phyloP scores from a whole-genome alignment of 768 basidiomycete genomes.

The Boletellus emodensis region DNA sequence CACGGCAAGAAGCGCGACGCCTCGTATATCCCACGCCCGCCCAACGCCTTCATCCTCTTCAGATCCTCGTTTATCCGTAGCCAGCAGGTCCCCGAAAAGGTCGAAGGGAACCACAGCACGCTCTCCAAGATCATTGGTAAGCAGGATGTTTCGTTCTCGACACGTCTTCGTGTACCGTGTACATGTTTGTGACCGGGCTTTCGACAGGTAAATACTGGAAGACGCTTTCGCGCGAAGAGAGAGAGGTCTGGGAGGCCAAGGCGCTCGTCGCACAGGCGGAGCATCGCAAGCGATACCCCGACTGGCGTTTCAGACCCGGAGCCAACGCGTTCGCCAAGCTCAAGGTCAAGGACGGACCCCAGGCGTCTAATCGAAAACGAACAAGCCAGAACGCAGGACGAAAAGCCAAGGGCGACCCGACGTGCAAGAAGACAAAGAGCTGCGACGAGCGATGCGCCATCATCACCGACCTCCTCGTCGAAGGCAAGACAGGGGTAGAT shows the following conservation, averaged over 20 bases:
- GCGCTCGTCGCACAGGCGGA: conserved; percentile 68
- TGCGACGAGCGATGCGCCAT: conserved; percentile 58
- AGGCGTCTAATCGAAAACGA: conserved; percentile 27
- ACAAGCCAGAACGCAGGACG: conserved; percentile 25
- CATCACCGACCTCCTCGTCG: conserved; percentile 62
- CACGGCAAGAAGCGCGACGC: conserved; percentile 66
- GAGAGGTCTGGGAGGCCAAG: conserved; percentile 73
- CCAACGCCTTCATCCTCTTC: conserved; percentile 85
- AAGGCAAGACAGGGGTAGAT: conserved; percentile 62
- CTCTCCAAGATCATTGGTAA: conserved; percentile 79
- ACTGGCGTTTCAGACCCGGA: conserved; percentile 80
- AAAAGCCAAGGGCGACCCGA: conserved; percentile 30
- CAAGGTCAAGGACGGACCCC: conserved; percentile 40
- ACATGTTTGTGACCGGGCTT: background rate
- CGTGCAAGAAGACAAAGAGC: conserved; percentile 27
- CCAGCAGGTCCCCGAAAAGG: conserved; percentile 69
- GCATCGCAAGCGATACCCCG: conserved; percentile 70
- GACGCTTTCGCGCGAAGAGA: conserved; percentile 60
- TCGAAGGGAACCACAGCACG: conserved; percentile 76
- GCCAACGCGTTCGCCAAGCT: conserved; percentile 39
- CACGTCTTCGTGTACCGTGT: background rate
- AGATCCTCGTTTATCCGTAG: conserved; percentile 73
- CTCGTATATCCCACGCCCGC: conserved; percentile 76
- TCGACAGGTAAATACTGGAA: conserved; percentile 69
- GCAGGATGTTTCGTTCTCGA: background rate